phyloP scores from a whole-genome alignment of 164 flowering plant genomes.

The Sedum album region DNA sequence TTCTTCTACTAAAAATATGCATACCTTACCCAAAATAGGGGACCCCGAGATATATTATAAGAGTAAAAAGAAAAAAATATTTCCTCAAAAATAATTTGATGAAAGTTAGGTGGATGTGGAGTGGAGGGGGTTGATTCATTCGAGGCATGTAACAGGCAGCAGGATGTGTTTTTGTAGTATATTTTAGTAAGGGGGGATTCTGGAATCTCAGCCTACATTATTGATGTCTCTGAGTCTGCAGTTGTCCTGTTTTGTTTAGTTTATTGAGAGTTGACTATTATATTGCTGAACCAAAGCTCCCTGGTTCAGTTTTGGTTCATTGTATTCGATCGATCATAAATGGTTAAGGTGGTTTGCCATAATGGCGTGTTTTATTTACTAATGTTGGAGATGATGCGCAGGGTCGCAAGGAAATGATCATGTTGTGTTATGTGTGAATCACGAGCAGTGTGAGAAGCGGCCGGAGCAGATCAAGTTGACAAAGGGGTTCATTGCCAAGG shows the following conservation, averaged over 20 bases:
- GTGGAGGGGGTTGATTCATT: too few species aligned
- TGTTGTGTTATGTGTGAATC: constrained; percentile 45
- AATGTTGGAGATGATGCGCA: constrained; percentile 14
- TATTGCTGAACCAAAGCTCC: not conserved
- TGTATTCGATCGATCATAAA: too few species aligned
- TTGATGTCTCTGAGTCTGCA: not conserved
- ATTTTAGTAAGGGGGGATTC: not conserved
- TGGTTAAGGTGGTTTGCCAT: too few species aligned
- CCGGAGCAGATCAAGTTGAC: constrained; percentile 51
- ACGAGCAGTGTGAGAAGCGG: constrained; percentile 59
- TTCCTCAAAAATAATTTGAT: too few species aligned
- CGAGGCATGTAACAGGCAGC: too few species aligned
- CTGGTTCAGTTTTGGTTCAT: not conserved
- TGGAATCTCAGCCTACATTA: not conserved
- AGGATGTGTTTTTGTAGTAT: too few species aligned
- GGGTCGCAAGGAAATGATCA: constrained; percentile 53
- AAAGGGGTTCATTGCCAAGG: constrained; percentile 90
- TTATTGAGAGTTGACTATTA: not conserved
- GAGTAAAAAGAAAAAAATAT: too few species aligned
- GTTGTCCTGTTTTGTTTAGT: not conserved
- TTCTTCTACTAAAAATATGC: too few species aligned
- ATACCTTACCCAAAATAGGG: too few species aligned
- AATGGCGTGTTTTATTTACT: not conserved
- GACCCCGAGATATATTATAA: too few species aligned
- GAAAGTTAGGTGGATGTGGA: too few species aligned